Conservation (phyloP, 2,329 filamentous ascomycete species). For the Penicillium sp. region DNA sequence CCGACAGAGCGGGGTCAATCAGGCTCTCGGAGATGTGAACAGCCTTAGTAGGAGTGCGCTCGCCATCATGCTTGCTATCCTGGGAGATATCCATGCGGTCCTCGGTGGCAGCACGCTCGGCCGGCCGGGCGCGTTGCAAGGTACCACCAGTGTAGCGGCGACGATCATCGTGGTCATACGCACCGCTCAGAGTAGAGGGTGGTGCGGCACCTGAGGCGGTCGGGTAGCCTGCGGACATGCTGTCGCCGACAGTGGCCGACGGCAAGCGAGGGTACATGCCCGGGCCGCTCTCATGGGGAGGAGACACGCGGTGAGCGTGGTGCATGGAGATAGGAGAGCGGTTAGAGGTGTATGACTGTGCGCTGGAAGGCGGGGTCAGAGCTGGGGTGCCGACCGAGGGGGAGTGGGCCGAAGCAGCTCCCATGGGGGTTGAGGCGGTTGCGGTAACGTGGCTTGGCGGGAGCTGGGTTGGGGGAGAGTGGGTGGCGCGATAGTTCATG, state of each 20-base stretch:
- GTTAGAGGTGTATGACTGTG: constrained; percentile 62
- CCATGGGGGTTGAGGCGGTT: constrained; percentile 40
- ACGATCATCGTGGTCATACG: constrained; percentile 61
- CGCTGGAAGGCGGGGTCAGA: constrained; percentile 62
- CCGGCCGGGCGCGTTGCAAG: constrained; percentile 55
- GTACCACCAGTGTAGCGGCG: constrained; percentile 63
- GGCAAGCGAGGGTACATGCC: constrained; percentile 65
- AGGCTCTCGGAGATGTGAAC: constrained; percentile 37
- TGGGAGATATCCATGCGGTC: constrained; percentile 40
- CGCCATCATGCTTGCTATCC: constrained; percentile 32
- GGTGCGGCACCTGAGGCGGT: constrained; percentile 57
- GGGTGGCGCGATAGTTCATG: constrained; percentile 55
- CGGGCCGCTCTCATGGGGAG: constrained; percentile 49
- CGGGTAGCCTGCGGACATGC: constrained; percentile 52
- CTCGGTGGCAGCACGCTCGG: constrained; percentile 34
- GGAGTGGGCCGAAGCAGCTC: constrained; percentile 46
- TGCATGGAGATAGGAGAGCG: constrained; percentile 60
- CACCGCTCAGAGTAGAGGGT: constrained; percentile 59
- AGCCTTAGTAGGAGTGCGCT: constrained; percentile 36
- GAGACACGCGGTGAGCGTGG: constrained; percentile 52
- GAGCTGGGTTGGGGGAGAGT: constrained; percentile 54
- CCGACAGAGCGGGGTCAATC: constrained; percentile 46
- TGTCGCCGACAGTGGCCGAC: constrained; percentile 58
- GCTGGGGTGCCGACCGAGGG: constrained; percentile 58
- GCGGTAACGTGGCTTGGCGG: constrained; percentile 43